Percentiles rank a stretch among this genome's conserved stretches.
Conservation (phyloP, 495 filamentous ascomycete species). For the Hypomontagnella monticulosa region DNA sequence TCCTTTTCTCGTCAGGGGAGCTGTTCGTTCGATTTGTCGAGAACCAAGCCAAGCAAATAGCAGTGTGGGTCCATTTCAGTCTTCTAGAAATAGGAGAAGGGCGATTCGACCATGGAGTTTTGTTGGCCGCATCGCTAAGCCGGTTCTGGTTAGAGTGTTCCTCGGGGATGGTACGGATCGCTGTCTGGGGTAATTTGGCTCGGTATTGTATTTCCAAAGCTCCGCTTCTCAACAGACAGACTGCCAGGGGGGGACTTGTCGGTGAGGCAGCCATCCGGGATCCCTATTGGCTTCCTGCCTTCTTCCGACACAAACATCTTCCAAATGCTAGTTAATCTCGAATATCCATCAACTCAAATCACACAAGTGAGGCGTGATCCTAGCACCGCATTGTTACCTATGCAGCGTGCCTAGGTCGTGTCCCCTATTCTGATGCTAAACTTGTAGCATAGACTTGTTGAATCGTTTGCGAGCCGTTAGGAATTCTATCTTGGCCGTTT, state of each 20-base stretch:
- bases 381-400: too few species aligned
- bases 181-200: conserved; percentile 30
- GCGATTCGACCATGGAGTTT: conserved; percentile 24
- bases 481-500: conserved; percentile 29
- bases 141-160: conserved; percentile 1
- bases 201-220: conserved; percentile 22
- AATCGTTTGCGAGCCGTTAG: neutral
- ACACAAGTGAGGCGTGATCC: too few species aligned
- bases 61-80: conserved; percentile 18
- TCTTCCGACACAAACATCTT: conserved; percentile 13
- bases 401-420: too few species aligned
- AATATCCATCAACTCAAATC: too few species aligned
- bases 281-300: conserved; percentile 16
- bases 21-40: conserved; percentile 1
- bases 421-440: conserved; percentile 19
- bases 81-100: conserved; percentile 19
- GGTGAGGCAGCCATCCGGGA: conserved; percentile 16
- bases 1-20: conserved; percentile 6
- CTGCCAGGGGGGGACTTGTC: conserved; percentile 27
- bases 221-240: conserved; percentile 34
- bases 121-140: conserved; percentile 31
- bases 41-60: conserved; percentile 23
- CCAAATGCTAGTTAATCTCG: conserved; percentile 25
- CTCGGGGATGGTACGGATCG: conserved; percentile 29
- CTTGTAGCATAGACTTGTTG: conserved; percentile 8